Base-by-base conservation (phyloP, 1,139 yeast species). In the Geotrichum carabidarum region DNA sequence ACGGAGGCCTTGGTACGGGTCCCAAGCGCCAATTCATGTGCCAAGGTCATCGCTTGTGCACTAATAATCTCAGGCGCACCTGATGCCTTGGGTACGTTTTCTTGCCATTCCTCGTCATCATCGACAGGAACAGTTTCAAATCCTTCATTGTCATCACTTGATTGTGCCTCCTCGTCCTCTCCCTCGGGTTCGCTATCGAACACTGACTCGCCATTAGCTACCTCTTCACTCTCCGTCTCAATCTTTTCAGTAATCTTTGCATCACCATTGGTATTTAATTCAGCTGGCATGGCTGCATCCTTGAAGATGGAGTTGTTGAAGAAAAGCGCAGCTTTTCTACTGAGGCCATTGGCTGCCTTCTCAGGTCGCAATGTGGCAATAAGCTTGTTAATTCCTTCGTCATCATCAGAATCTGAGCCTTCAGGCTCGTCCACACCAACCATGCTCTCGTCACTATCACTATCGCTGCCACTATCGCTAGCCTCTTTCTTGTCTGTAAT, bases 41-140 rank as follows among this genome's bases (percentile, higher is more conserved):
- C 99, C 65, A 93, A 76, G 0, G 99, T 93, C 99, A 94, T 94
- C 5, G 97, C 97, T 70, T 90, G 95, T 0, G 87, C 95, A 1
- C 97, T 90, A 27, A 94, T 95, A 59, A 91, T 76, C 59, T 89
- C 96, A 46, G 89, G 50, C 27, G 45, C 81, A 58, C 80, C 84
- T 59, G 54, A 73, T 65, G 57, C 73, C 65, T 52, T 70, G 66
- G 14, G 64, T 15, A 50, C 57, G 14, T 54, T 54, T 12, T 57
- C 70, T 42, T 74, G 57, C 35, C 65, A 71, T 42, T 74, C 74
- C 49, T 72, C 70, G 2, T 70, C 71, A 46, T 68, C 65, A 44
- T 66, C 65, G 17, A 60, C 67, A 17, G 61, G 63, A n/a, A 59
- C 59, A 56, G 58, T 57, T 53, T 67, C 68, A 62, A 70, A 67